Conservation (phyloP, 192 early-diverging fungal species). For the Pilaira anomala region DNA sequence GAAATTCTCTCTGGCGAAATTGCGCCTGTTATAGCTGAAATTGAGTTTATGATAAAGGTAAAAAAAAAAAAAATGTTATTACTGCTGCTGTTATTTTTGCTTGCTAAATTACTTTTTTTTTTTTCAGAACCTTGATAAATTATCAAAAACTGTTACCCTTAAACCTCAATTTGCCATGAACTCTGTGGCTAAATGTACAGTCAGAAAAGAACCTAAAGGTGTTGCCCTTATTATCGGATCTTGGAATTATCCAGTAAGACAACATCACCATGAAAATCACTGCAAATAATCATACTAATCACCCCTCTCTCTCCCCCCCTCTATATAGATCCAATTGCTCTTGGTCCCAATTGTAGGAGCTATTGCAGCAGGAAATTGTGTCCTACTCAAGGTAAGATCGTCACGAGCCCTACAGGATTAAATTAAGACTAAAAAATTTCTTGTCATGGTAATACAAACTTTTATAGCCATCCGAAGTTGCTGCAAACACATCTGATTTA, state of each 20-base stretch:
- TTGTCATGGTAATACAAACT: conserved; percentile 3
- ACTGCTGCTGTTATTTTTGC: background rate
- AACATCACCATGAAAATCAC: background rate
- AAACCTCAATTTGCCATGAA: conserved; percentile 38
- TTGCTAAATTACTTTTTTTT: conserved; percentile 7
- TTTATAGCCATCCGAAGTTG: conserved; percentile 72
- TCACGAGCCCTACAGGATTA: too few relatives aligned
- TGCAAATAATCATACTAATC: background rate
- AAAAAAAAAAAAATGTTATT: background rate
- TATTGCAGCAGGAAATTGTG: conserved; percentile 88
- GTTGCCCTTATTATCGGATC: conserved; percentile 62
- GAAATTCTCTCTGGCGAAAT: conserved; percentile 1
- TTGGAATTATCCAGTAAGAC: conserved; percentile 51
- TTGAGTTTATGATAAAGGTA: conserved; percentile 12
- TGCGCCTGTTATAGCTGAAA: conserved; percentile 6
- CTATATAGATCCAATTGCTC: conserved; percentile 50
- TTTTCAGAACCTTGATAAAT: conserved; percentile 46
- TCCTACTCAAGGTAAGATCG: conserved; percentile 53
- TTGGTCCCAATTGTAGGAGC: conserved; percentile 76
- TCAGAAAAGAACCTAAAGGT: conserved; percentile 76
- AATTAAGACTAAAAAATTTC: background rate
- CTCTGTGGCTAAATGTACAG: conserved; percentile 39
- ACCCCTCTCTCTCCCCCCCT: background rate
- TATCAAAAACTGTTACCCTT: conserved; percentile 38
- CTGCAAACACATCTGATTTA: conserved; percentile 59